These are phyloP conservation scores for Parathielavia appendiculata DNA, from an alignment of 495 filamentous ascomycete genomes.

Conservation along the genomic window DNA sequence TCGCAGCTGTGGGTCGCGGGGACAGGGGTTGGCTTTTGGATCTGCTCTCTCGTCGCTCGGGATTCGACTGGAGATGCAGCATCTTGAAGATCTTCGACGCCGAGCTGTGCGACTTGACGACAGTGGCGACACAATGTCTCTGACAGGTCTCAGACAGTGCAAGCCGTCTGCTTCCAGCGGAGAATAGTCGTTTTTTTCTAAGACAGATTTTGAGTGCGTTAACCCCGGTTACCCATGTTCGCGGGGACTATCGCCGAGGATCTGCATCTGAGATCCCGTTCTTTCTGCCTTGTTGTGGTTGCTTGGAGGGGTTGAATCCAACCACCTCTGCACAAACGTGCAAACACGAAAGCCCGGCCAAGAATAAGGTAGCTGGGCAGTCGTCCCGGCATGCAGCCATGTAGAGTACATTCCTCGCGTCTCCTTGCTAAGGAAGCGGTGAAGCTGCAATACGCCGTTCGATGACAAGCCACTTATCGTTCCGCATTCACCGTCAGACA, in stretches of 20 bases:
- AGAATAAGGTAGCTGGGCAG: not conserved
- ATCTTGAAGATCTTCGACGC: constrained; percentile 25
- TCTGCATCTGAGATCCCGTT: constrained; percentile 5
- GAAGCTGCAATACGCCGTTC: constrained; percentile 2
- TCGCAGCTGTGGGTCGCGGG: not conserved
- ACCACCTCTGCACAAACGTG: not conserved
- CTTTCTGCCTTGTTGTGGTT: not conserved
- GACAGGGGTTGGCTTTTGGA: not conserved
- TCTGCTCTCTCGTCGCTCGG: not conserved
- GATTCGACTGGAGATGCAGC: constrained; percentile 1
- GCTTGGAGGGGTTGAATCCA: not conserved
- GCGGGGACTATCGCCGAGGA: constrained; percentile 2
- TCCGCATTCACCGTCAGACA: not conserved
- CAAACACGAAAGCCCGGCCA: constrained; percentile 6
- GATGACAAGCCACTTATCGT: not conserved
- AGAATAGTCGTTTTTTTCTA: not conserved
- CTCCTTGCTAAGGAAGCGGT: constrained; percentile 10
- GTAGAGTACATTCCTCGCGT: not conserved
- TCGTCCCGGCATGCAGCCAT: not conserved
- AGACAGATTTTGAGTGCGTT: not conserved
- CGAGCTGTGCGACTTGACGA: constrained; percentile 4
- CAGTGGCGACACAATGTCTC: not conserved
- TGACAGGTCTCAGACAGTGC: constrained; percentile 20
- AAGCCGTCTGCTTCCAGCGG: not conserved
- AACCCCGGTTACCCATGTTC: not conserved